phyloP scores from a whole-genome alignment of 2,329 filamentous ascomycete species.

The Cytospora chrysosperma region DNA sequence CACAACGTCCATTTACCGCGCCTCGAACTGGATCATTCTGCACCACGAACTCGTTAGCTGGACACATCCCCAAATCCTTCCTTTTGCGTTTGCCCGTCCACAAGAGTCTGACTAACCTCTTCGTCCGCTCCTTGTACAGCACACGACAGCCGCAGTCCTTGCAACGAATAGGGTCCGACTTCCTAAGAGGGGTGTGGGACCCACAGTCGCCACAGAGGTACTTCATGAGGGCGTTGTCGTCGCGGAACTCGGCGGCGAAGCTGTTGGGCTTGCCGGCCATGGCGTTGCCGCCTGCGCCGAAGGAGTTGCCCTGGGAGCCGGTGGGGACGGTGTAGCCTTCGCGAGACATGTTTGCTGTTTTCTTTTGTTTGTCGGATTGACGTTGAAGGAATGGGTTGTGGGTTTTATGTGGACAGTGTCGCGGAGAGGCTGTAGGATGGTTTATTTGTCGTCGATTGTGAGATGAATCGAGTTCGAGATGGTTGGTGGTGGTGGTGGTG shows the following conservation, averaged over 20 bases:
- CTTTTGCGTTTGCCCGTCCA: neutral
- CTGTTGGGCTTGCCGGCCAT: conserved; percentile 37
- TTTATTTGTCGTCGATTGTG: neutral
- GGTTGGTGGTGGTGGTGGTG: neutral
- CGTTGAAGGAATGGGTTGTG: neutral
- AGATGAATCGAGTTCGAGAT: neutral
- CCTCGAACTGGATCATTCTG: conserved; percentile 99
- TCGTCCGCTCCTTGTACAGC: conserved; percentile 96
- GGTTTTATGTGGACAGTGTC: no score
- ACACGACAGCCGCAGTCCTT: conserved; percentile 93
- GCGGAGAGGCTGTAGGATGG: neutral
- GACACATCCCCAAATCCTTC: conserved; percentile 5
- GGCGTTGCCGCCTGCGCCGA: conserved; percentile 37
- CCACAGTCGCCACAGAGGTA: conserved; percentile 87
- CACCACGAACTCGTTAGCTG: conserved; percentile 25
- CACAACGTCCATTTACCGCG: conserved; percentile 56
- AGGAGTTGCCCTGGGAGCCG: conserved; percentile 43
- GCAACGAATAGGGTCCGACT: conserved; percentile 80
- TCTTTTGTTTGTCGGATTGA: neutral
- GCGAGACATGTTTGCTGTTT: conserved; percentile 55
- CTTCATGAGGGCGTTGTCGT: conserved; percentile 58
- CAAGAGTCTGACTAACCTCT: conserved; percentile 67
- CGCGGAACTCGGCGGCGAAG: conserved; percentile 41
- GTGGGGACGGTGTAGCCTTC: conserved; percentile 77
- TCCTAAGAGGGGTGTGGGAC: conserved; percentile 70